Conservation (phyloP, 2,329 filamentous ascomycete genomes). For the Fusarium sp. region DNA sequence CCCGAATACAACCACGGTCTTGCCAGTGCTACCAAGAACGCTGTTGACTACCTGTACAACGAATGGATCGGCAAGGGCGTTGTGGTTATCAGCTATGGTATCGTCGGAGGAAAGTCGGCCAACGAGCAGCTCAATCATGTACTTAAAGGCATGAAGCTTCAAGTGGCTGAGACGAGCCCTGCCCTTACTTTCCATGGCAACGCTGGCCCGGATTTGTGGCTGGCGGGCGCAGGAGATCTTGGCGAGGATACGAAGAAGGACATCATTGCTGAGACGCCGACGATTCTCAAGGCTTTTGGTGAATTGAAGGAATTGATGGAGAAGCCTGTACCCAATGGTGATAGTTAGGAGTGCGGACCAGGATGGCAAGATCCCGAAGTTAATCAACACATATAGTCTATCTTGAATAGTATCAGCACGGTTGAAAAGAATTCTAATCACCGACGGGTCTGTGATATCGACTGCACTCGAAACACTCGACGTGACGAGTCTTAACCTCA, state of each 20-base stretch:
- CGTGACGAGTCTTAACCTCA: not conserved
- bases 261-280: constrained; percentile 6
- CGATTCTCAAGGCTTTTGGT: constrained; percentile 17
- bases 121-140: not conserved
- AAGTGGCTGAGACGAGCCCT: constrained; percentile 16
- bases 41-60: constrained; percentile 69
- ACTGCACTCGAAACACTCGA: not conserved
- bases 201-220: constrained; percentile 16
- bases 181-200: constrained; percentile 15
- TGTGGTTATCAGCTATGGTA: constrained; percentile 30
- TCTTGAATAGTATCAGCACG: not conserved
- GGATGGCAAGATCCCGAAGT: not conserved
- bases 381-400: not conserved
- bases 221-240: constrained; percentile 10
- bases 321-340: not conserved
- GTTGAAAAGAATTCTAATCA: not conserved
- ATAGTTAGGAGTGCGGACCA: not conserved
- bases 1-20: constrained; percentile 68
- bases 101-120: constrained; percentile 9
- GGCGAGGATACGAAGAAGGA: constrained; percentile 28
- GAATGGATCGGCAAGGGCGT: constrained; percentile 56
- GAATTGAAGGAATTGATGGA: constrained; percentile 20
- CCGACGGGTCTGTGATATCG: not conserved
- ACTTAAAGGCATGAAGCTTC: constrained; percentile 23
- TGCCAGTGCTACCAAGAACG: constrained; percentile 67